phyloP scores from a whole-genome alignment of 345 rosid genomes.

The Moringa oleifera region DNA sequence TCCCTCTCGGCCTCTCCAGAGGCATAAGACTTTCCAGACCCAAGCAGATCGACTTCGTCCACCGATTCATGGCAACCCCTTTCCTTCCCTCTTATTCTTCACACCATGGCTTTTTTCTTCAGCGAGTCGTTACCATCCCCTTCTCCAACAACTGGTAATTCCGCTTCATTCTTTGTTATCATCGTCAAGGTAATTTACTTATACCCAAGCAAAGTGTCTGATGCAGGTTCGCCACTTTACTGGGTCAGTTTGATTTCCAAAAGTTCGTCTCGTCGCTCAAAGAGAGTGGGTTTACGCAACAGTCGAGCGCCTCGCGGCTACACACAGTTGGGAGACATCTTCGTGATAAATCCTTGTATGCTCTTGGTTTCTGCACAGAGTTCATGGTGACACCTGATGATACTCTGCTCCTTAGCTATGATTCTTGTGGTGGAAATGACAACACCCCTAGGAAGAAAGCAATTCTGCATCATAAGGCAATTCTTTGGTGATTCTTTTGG shows the following conservation, averaged over 20 bases:
- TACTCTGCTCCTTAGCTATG: conserved; percentile 54
- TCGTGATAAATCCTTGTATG: conserved; percentile 66
- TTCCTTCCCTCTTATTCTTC: conserved; percentile 62
- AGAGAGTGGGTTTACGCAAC: conserved; percentile 20
- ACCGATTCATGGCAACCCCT: conserved; percentile 78
- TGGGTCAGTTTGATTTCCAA: conserved; percentile 76
- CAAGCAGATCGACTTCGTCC: conserved; percentile 77
- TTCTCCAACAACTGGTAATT: conserved; percentile 59
- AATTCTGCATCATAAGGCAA: conserved; percentile 60
- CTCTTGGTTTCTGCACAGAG: conserved; percentile 72
- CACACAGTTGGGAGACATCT: conserved; percentile 27
- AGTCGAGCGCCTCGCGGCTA: conserved; percentile 31
- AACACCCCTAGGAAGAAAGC: conserved; percentile 62
- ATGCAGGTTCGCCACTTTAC: conserved; percentile 58
- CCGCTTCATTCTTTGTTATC: neutral
- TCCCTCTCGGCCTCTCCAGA: conserved; percentile 74
- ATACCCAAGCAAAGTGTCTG: neutral
- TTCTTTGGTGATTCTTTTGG: neutral
- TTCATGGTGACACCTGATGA: conserved; percentile 58
- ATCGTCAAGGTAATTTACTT: neutral
- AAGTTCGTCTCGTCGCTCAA: conserved; percentile 52
- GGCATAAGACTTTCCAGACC: conserved; percentile 69
- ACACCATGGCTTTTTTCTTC: conserved; percentile 44
- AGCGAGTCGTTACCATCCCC: conserved; percentile 61
- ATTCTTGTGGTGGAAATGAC: conserved; percentile 37